Conservation (phyloP, 805 yeast genomes). For the Zygosaccharomyces lentus region DNA sequence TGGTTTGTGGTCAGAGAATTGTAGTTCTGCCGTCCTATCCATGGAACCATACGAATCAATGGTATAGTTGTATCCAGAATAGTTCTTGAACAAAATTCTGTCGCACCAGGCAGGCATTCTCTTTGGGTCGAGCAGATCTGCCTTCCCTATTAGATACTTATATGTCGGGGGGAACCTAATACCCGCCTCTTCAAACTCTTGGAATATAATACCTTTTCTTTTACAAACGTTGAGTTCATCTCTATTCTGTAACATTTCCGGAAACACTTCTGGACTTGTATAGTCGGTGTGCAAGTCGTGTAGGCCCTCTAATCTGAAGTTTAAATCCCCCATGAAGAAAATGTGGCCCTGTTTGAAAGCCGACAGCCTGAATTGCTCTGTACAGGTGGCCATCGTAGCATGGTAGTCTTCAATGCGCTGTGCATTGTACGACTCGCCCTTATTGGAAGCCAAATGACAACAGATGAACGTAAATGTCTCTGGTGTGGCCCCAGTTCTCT, state of each 20-base stretch:
- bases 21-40: slow-evolving; percentile 34
- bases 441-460: slow-evolving; percentile 76
- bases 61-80: slow-evolving; percentile 25
- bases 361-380: slow-evolving; percentile 21
- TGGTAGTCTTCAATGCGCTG: slow-evolving; percentile 52
- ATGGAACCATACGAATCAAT: slow-evolving; percentile 48
- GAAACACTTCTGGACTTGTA: slow-evolving; percentile 13
- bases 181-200: slow-evolving; percentile 63
- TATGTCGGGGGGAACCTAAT: slow-evolving; percentile 75
- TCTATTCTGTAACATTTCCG: slow-evolving; percentile 26
- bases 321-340: slow-evolving; percentile 81
- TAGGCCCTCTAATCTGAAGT: slow-evolving; percentile 54
- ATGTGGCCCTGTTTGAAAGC: slow-evolving; percentile 60
- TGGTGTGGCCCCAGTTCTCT: slow-evolving; percentile 23
- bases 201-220: slow-evolving; percentile 43
- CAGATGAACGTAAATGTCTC: slow-evolving; percentile 54
- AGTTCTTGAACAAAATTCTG: slow-evolving; percentile 58
- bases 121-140: slow-evolving; percentile 47
- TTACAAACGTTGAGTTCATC: slow-evolving; percentile 37
- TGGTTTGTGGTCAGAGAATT: slow-evolving; percentile 76
- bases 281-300: slow-evolving; percentile 16
- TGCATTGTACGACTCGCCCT: slow-evolving; percentile 48
- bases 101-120: slow-evolving; percentile 91
- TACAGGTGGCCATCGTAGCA: slow-evolving; percentile 48
- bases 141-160: slow-evolving; percentile 49